phyloP scores from a whole-genome alignment of 2,329 filamentous ascomycete genomes.

The Calycina marina region DNA sequence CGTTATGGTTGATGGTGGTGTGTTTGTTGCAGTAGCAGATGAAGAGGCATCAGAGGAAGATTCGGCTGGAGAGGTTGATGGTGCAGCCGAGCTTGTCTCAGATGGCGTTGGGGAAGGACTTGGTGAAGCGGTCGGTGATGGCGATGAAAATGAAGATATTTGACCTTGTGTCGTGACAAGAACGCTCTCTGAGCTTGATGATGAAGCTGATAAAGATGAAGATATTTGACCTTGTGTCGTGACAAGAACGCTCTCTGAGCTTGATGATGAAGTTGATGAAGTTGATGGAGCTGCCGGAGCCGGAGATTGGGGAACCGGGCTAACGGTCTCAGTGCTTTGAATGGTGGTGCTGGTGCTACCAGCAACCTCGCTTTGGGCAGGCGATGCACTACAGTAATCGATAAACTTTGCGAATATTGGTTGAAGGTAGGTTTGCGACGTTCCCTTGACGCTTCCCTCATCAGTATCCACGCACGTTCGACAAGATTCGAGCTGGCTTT shows the following conservation, averaged over 20 bases:
- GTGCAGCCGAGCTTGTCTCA: neutral
- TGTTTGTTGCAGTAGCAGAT: neutral
- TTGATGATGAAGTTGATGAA: neutral
- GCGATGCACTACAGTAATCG: slow-evolving; percentile 13
- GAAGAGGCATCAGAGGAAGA: neutral
- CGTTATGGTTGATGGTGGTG: neutral
- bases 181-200: neutral
- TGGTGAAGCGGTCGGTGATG: neutral
- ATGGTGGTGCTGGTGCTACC: neutral
- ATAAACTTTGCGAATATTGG: slow-evolving; percentile 16
- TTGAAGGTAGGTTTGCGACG: slow-evolving; percentile 9
- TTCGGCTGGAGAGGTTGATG: neutral
- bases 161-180: neutral
- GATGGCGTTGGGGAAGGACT: neutral
- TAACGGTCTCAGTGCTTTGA: neutral
- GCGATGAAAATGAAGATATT: too few species aligned
- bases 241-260: neutral
- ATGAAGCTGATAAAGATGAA: neutral
- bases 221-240: neutral
- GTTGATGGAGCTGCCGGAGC: neutral
- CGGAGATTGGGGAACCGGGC: neutral
- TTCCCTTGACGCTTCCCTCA: slow-evolving; percentile 3
- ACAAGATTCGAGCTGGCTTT: slow-evolving; percentile 25
- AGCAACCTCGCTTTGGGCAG: slow-evolving; percentile 4
- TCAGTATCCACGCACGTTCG: slow-evolving; percentile 11